Evolutionary conservation across 371 early-diverging fungal genomes (phyloP).

Genomic region (Cokeromyces recurvatus): DNA sequence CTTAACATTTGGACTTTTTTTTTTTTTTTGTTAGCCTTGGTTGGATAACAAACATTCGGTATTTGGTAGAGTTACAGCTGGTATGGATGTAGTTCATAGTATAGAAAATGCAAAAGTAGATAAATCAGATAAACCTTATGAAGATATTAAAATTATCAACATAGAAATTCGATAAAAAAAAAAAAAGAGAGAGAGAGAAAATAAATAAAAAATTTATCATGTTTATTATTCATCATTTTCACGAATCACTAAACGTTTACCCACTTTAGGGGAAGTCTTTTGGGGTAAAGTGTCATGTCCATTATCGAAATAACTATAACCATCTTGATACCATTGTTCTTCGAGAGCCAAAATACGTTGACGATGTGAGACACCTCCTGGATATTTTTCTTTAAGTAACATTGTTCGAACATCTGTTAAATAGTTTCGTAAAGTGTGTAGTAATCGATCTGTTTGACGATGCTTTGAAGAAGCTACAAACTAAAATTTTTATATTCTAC

Average conservation of each 20-base stretch:
- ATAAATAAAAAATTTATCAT: no score
- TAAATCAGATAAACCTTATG: constrained; percentile 78
- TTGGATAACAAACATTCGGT: constrained; percentile 96
- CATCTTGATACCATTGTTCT: constrained; percentile 32
- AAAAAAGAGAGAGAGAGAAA: neutral
- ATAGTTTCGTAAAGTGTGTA: constrained; percentile 40
- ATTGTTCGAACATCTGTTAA: constrained; percentile 37
- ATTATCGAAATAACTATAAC: constrained; percentile 54
- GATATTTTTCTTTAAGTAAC: constrained; percentile 44
- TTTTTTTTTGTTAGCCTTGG: constrained; percentile 66
- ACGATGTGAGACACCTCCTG: constrained; percentile 38
- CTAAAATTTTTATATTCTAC: no score
- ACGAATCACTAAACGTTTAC: constrained; percentile 37
- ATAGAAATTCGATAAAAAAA: constrained; percentile 59
- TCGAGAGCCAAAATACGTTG: constrained; percentile 41
- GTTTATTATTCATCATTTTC: constrained; percentile 25
- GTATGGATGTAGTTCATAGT: constrained; percentile 88
- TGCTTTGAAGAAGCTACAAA: constrained; percentile 56
- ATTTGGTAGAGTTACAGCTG: constrained; percentile 94
- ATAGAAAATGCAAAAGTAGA: constrained; percentile 79
- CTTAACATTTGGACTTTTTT: neutral
- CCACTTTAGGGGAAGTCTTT: constrained; percentile 21
- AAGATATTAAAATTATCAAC: constrained; percentile 66
- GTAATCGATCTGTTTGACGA: constrained; percentile 49
- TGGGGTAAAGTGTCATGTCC: constrained; percentile 22